Conservation (phyloP, 495 filamentous ascomycete species). For the Hapsidospora chrysogenum region DNA sequence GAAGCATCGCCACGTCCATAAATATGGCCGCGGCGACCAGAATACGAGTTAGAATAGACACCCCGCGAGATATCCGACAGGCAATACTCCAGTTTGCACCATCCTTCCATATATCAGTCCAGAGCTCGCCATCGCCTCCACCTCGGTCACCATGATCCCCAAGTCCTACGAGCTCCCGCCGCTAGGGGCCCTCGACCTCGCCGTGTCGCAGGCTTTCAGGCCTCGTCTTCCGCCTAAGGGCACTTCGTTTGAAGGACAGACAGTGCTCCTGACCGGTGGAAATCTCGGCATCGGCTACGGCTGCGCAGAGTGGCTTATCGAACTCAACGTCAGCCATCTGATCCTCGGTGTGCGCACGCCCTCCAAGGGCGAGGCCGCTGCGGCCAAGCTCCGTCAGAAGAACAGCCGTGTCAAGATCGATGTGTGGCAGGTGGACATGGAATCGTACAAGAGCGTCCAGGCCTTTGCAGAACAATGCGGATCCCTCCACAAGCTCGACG, state of each 20-base stretch:
- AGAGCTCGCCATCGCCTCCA: too few relatives aligned
- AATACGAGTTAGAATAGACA: too few relatives aligned
- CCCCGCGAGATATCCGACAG: too few relatives aligned
- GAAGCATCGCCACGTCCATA: too few relatives aligned
- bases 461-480: slow-evolving; percentile 21
- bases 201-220: too few relatives aligned
- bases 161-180: too few relatives aligned
- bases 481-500: slow-evolving; percentile 20
- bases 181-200: too few relatives aligned
- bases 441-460: slow-evolving; percentile 20
- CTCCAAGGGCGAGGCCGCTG: slow-evolving; percentile 26
- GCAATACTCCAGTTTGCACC: too few relatives aligned
- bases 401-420: slow-evolving; percentile 8
- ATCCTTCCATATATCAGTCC: too few relatives aligned
- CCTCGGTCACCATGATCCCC: too few relatives aligned
- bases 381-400: background rate
- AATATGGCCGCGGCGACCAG: too few relatives aligned
- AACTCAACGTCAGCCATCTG: slow-evolving; percentile 24
- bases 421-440: slow-evolving; percentile 32
- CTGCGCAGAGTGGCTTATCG: slow-evolving; percentile 28
- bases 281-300: slow-evolving; percentile 38
- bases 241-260: slow-evolving; percentile 15
- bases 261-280: slow-evolving; percentile 33
- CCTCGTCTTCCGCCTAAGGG: too few relatives aligned
- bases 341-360: slow-evolving; percentile 38